Conservation (phyloP, 768 basidiomycete species). For the Auricularia cornea region DNA sequence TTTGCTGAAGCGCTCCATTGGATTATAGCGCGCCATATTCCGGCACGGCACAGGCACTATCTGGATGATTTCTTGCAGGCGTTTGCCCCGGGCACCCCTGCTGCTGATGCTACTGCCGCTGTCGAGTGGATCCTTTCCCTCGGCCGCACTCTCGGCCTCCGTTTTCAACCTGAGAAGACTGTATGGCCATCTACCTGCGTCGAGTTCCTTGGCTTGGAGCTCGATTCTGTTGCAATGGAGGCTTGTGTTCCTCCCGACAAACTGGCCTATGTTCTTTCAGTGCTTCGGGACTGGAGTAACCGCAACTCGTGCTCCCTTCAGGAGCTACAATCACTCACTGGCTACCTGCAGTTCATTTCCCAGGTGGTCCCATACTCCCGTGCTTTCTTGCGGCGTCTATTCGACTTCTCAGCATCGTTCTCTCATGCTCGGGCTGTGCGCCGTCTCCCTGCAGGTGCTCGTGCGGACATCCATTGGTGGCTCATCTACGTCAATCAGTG, state of each 20-base stretch:
- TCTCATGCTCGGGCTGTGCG: slow-evolving; percentile 9
- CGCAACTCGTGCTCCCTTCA: slow-evolving; percentile 13
- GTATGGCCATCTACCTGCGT: slow-evolving; percentile 9
- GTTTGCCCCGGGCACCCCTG: neutral
- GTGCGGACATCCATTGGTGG: slow-evolving; percentile 28
- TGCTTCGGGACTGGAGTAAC: slow-evolving; percentile 16
- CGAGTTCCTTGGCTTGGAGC: slow-evolving; percentile 15
- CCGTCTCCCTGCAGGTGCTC: slow-evolving; percentile 16
- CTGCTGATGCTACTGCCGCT: neutral
- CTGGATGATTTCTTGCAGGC: slow-evolving; percentile 4
- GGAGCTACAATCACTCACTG: slow-evolving; percentile 10
- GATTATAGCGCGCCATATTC: slow-evolving; percentile 23
- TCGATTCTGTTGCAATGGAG: slow-evolving; percentile 22
- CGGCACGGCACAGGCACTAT: slow-evolving; percentile 1
- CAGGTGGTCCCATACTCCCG: slow-evolving; percentile 3
- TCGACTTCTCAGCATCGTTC: slow-evolving; percentile 17
- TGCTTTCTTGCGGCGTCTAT: slow-evolving; percentile 21
- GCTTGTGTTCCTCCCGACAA: slow-evolving; percentile 26
- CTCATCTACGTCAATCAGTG: slow-evolving; percentile 14
- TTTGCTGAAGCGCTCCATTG: slow-evolving; percentile 34
- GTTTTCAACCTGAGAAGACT: slow-evolving; percentile 23
- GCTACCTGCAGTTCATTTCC: slow-evolving; percentile 1
- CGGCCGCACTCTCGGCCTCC: slow-evolving; percentile 21
- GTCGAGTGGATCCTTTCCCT: slow-evolving; percentile 24
- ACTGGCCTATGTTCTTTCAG: slow-evolving; percentile 16